Evolutionary conservation across 2,329 filamentous ascomycete species (phyloP), one percentile per base, ranked within the genome.

Genomic region (Cladosporium cucumerinum): DNA sequence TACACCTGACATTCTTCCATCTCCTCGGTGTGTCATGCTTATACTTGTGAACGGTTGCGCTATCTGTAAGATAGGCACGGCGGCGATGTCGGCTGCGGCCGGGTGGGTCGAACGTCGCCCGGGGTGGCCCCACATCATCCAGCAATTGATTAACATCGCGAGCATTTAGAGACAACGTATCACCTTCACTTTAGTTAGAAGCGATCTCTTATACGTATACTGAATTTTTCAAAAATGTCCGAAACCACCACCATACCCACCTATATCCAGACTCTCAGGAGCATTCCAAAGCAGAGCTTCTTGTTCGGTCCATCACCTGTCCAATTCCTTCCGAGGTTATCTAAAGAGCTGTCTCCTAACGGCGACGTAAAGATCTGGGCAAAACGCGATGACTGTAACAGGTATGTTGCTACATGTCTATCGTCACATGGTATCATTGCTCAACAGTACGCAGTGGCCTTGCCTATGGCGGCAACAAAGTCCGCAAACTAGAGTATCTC

Each of bases 261-360:
- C 14, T 73, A 72, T 55, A 21, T 72, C 10, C 52, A 66, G 26
- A 70, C 68, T 57, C 67, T 73, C 4, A 59, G 59, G 16, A 69
- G 65, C 72, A 90, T 91, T 71, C 86, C 87, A 14, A 82, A 85
- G 66, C 78, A 85, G 69, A 75, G 80, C 11, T 84, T 91, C 70
- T 85, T 89, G 66, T 88, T 90, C 62, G 87, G 86, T 0, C 85
- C 87, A 18, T 90, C 88, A 0, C 88, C 88, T 32, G 88, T 91
- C 71, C 87, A 91, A 73, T 76, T 81, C 60, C 84, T 92, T 39
- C 85, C 87, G 63, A 83, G 87, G 67, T 89, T 90, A 72, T 87
- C 86, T 34, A 75, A 81, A 61, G 85, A 85, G 26, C 82, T 90
- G 5, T 68, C 65, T 3, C 66, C 70, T 8, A 83, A 85, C 57